Conservation (phyloP, 805 yeast species). For the Nakazawaea peltata region DNA sequence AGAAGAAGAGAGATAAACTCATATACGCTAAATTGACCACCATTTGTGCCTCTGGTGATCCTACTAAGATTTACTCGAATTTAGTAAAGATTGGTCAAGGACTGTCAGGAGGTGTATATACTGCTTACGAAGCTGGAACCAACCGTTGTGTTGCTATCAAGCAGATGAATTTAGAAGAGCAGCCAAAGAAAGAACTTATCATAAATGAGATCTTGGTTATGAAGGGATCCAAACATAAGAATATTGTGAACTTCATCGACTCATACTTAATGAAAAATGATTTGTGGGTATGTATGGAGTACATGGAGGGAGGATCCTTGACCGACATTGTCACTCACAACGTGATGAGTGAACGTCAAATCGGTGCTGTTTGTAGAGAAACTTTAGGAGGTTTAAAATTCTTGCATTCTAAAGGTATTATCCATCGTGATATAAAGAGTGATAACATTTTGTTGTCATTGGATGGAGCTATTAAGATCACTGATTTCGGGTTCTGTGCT, state of each 20-base stretch:
- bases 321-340: conserved; percentile 92
- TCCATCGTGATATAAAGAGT: conserved; percentile 93
- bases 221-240: conserved; percentile 85
- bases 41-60: conserved; percentile 84
- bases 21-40: conserved; percentile 61
- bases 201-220: conserved; percentile 93
- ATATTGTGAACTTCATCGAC: conserved; percentile 91
- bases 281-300: conserved; percentile 98
- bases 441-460: conserved; percentile 82
- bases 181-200: conserved; percentile 91
- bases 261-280: conserved; percentile 71
- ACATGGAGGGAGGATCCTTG: conserved; percentile 97
- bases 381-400: conserved; percentile 81
- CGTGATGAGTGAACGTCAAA: conserved; percentile 86
- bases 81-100: conserved; percentile 93
- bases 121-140: conserved; percentile 60
- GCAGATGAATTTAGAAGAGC: conserved; percentile 91
- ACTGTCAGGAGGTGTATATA: conserved; percentile 95
- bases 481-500: conserved; percentile 77
- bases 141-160: conserved; percentile 79
- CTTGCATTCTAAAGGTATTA: conserved; percentile 85
- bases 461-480: conserved; percentile 84
- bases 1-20: conserved; percentile 63
- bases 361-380: conserved; percentile 91
- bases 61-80: conserved; percentile 57